Percentiles rank a stretch among this genome's conserved stretches.
These are phyloP conservation scores for Ramaria sp. DNA, from an alignment of 768 basidiomycete species.

Conservation along the genomic window DNA sequence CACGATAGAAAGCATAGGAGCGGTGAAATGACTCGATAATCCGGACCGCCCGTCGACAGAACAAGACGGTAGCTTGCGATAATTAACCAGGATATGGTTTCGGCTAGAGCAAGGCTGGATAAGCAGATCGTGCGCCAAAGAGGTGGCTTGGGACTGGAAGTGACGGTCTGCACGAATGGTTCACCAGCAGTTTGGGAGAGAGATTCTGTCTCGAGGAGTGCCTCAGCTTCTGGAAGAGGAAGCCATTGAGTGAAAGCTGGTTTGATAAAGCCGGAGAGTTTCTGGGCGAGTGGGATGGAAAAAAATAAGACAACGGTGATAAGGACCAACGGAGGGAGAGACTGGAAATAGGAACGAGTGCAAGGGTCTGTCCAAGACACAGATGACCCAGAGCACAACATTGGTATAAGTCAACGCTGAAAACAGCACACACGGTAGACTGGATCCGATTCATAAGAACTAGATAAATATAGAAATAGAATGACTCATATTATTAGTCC, in stretches of 20 bases:
- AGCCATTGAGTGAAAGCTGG: constrained; percentile 10
- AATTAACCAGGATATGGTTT: constrained; percentile 50
- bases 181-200: not conserved
- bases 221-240: constrained; percentile 13
- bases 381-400: not conserved
- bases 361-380: constrained; percentile 1
- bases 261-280: not conserved
- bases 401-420: too few relatives aligned
- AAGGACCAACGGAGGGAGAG: constrained; percentile 5
- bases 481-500: too few relatives aligned
- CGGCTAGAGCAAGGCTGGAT: constrained; percentile 40
- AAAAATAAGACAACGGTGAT: not conserved
- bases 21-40: constrained; percentile 22
- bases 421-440: too few relatives aligned
- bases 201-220: constrained; percentile 6
- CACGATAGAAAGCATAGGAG: constrained; percentile 46
- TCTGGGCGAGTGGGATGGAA: not conserved
- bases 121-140: constrained; percentile 56
- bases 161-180: not conserved
- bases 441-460: too few relatives aligned
- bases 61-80: constrained; percentile 41
- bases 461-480: not conserved
- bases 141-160: constrained; percentile 20
- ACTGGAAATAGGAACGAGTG: constrained; percentile 9
- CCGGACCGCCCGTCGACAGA: constrained; percentile 19